phyloP scores from a whole-genome alignment of 495 filamentous ascomycete genomes.

The Aspergillus taichungensis region DNA sequence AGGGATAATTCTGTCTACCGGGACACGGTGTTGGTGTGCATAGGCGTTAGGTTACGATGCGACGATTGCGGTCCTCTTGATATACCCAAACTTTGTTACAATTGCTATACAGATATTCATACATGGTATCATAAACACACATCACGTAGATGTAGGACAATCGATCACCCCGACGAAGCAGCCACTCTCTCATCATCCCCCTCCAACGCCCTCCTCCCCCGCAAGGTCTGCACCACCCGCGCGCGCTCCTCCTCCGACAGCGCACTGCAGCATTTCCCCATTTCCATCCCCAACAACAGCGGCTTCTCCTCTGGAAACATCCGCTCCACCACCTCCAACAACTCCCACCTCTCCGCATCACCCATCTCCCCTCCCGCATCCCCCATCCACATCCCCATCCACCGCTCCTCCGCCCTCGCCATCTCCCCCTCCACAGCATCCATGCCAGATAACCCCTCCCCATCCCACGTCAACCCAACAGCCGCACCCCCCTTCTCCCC shows the following conservation, averaged over 20 bases:
- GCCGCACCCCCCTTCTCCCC: conserved; percentile 15
- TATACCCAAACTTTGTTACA: conserved; percentile 1
- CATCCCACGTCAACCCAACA: conserved; percentile 50
- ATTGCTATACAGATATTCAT: neutral
- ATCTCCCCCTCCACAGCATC: conserved; percentile 26
- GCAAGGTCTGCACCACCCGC: conserved; percentile 15
- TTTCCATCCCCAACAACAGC: conserved; percentile 4
- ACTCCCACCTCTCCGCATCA: conserved; percentile 11
- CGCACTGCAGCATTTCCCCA: conserved; percentile 1
- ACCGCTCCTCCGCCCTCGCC: conserved; percentile 16
- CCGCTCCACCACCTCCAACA: conserved; percentile 28
- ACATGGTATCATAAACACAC: neutral
- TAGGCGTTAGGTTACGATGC: conserved; percentile 1
- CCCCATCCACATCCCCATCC: conserved; percentile 27
- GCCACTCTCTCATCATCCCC: too few species aligned
- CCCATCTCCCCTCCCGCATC: conserved; percentile 6
- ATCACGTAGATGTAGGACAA: neutral
- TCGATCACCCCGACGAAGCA: too few species aligned
- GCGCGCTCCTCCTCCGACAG: conserved; percentile 19
- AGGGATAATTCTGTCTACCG: conserved; percentile 18
- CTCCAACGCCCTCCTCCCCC: neutral
- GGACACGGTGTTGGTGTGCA: neutral
- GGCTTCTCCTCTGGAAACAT: conserved; percentile 20
- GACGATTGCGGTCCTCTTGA: conserved; percentile 1
- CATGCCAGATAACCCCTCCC: conserved; percentile 38